A percentile compares a stretch with the other conserved stretches of the same genome.
phyloP scores from a whole-genome alignment of 1,139 yeast genomes.

The Saccharomycopsis hybrid region DNA sequence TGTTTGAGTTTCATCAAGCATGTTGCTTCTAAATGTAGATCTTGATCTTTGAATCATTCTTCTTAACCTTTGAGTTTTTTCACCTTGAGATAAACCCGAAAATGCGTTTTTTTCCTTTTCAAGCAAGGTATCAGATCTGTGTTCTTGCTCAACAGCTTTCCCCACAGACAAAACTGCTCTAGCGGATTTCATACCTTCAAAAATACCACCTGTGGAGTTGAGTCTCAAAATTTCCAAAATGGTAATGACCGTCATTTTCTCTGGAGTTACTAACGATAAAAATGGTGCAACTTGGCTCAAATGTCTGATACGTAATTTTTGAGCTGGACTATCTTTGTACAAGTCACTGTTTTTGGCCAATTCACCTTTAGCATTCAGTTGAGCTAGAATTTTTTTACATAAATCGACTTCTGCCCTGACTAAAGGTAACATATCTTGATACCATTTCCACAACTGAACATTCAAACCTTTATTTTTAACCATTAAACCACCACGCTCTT shows the following conservation, averaged over 20 bases:
- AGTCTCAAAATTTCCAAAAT: conserved; percentile 74
- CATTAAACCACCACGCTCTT: conserved; percentile 53
- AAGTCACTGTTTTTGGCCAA: conserved; percentile 2
- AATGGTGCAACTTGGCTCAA: conserved; percentile 52
- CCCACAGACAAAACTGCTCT: conserved; percentile 80
- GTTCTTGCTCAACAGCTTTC: conserved; percentile 78
- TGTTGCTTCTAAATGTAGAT: conserved; percentile 30
- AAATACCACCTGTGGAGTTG: conserved; percentile 67
- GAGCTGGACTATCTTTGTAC: neutral
- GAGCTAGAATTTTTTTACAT: conserved; percentile 30
- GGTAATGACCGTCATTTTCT: conserved; percentile 76
- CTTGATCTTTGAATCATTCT: conserved; percentile 31
- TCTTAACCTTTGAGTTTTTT: conserved; percentile 30
- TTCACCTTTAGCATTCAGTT: too few species aligned
- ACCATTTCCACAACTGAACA: conserved; percentile 75
- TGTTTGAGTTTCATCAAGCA: conserved; percentile 31
- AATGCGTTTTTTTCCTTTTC: conserved; percentile 50
- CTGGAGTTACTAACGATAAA: conserved; percentile 62
- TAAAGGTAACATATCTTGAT: conserved; percentile 57
- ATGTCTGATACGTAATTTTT: conserved; percentile 1
- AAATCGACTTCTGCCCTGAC: conserved; percentile 57
- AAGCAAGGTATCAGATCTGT: conserved; percentile 58
- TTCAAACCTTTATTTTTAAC: conserved; percentile 53
- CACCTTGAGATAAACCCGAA: conserved; percentile 30
- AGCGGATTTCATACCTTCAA: conserved; percentile 84